phyloP scores from a whole-genome alignment of 805 yeast species.

The Schwanniomyces sp. region DNA sequence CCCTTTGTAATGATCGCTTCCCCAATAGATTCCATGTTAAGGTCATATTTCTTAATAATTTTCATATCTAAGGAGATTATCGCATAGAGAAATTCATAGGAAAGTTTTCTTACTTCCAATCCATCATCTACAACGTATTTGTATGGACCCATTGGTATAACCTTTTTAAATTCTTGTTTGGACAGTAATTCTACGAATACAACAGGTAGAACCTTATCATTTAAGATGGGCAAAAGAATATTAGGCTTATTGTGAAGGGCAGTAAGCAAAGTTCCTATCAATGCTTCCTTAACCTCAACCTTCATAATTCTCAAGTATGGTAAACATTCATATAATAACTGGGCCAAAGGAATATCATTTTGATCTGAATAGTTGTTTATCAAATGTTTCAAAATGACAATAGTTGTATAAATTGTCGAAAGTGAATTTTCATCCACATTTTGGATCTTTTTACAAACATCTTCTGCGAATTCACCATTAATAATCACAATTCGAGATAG shows the following conservation, averaged over 20 bases:
- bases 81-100: conserved; percentile 68
- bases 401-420: conserved; percentile 24
- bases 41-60: conserved; percentile 14
- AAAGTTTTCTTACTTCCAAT: conserved; percentile 65
- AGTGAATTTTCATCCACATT: conserved; percentile 11
- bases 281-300: conserved; percentile 58
- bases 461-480: conserved; percentile 12
- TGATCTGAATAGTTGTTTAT: conserved; percentile 15
- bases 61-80: conserved; percentile 34
- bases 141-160: conserved; percentile 83
- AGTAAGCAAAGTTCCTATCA: conserved; percentile 57
- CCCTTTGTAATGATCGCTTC: conserved; percentile 48
- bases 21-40: conserved; percentile 34
- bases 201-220: conserved; percentile 44
- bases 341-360: conserved; percentile 10
- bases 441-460: conserved; percentile 12
- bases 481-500: conserved; percentile 24
- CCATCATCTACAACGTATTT: conserved; percentile 82
- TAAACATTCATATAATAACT: conserved; percentile 15
- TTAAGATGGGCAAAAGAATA: conserved; percentile 45
- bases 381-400: conserved; percentile 34
- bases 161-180: conserved; percentile 56
- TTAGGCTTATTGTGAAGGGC: conserved; percentile 57
- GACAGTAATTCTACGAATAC: conserved; percentile 56
- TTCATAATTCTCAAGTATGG: conserved; percentile 28